Conservation (phyloP, 2,329 filamentous ascomycete species). For the Reticulascus tulasneorum region DNA sequence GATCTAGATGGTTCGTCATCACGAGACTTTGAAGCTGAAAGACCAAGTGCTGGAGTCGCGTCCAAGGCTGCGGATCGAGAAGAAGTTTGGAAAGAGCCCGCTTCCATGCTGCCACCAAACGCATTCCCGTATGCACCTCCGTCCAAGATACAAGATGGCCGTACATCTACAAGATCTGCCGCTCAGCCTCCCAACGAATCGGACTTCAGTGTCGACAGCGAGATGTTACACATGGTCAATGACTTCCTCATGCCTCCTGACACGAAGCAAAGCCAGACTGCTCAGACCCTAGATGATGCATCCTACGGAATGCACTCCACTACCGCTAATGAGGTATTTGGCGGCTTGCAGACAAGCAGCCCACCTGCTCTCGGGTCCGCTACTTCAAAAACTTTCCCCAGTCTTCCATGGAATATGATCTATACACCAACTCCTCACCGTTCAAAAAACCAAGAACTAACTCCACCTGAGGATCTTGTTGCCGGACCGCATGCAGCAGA, state of each 20-base stretch:
- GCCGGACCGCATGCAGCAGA: neutral
- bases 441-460: conserved; percentile 10
- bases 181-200: conserved; percentile 10
- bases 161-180: conserved; percentile 5
- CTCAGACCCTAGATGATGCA: conserved; percentile 32
- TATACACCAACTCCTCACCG: conserved; percentile 16
- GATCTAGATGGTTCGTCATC: too few relatives aligned
- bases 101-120: neutral
- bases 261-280: conserved; percentile 29
- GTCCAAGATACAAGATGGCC: conserved; percentile 2
- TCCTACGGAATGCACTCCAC: conserved; percentile 54
- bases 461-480: conserved; percentile 9
- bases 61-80: neutral
- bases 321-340: conserved; percentile 49
- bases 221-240: conserved; percentile 45
- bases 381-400: conserved; percentile 32
- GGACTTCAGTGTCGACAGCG: conserved; percentile 22
- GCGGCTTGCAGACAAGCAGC: conserved; percentile 30
- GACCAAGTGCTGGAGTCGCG: too few relatives aligned
- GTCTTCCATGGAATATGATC: conserved; percentile 50
- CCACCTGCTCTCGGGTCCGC: conserved; percentile 26
- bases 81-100: neutral
- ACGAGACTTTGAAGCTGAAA: neutral
- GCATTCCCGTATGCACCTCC: neutral
- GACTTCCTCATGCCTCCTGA: conserved; percentile 45